Base-by-base conservation (phyloP, 1,284 basidiomycete species). In the Ceratorhiza oryzae-sativae region DNA sequence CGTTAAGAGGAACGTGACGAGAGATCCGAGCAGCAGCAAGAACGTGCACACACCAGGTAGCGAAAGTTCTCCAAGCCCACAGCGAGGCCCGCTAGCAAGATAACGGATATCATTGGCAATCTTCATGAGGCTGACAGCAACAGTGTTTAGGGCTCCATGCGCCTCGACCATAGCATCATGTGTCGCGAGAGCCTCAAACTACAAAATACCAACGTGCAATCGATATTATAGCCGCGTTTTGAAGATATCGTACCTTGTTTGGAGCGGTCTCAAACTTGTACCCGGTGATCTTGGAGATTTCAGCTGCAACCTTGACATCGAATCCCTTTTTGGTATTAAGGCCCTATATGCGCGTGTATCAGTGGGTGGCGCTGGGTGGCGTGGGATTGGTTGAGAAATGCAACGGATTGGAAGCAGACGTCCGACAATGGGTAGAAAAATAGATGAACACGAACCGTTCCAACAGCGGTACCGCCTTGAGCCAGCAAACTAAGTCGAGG, bases 101-200 rank as follows among this genome's bases (percentile, higher is more conserved):
- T 93, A 99, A 59, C 97, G 90, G 79, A 99, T 97, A 80, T 99
- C 97, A 81, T 99, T 99, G 72, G 97, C 97, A 78, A 99, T 98
- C 86, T 99, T 99, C 95, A 98, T 98, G 75, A 98, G 83, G 36
- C 95, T 97, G 78, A 92, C 93, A 18, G 97, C 97, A 71, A 99
- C 82, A 51, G 93, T 92, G 82, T 99, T 99, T 76, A 99, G 86
- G 10, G 96, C 96, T 72, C 97, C 97, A 73, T 97, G 96, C 12
- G 95, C 90, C 83, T 99, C 97, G 20, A 98, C 95, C 72, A 99
- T 88, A 2, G 97, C 97, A 82, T 99, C 97, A 81, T 99, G 97
- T 20, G 93, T 86, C 34, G 97, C 97, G 71, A 99, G 89, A 3
- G 96, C 97, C 82, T 99, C 97, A 77, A 99, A 99, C 93, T 94